These are phyloP conservation scores for Mallotus repandus DNA, from an alignment of 441 rosid species.

Conservation along the genomic window DNA sequence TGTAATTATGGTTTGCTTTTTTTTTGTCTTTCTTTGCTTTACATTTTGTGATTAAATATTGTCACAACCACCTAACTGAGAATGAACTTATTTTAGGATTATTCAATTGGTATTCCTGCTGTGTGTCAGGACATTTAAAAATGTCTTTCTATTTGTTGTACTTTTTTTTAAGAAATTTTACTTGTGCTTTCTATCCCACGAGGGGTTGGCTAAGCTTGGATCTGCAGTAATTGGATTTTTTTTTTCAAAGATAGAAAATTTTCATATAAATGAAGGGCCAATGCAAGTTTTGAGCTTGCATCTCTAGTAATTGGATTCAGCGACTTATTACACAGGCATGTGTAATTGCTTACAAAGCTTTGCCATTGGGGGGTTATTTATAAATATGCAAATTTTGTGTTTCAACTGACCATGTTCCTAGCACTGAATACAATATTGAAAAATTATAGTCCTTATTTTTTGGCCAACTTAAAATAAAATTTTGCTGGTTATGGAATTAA, in stretches of 20 bases:
- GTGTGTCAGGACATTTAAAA: background rate
- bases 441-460: background rate
- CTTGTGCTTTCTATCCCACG: background rate
- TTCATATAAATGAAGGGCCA: too few relatives aligned
- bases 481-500: background rate
- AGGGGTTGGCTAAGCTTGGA: background rate
- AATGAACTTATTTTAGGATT: background rate
- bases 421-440: background rate
- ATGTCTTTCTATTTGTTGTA: background rate
- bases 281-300: background rate
- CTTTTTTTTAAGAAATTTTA: background rate
- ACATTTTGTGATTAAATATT: background rate
- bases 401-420: background rate
- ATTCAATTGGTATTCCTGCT: conserved; percentile 2
- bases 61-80: background rate
- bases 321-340: background rate
- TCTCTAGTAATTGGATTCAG: background rate
- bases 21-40: conserved; percentile 4
- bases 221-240: background rate
- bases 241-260: too few relatives aligned
- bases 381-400: background rate
- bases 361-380: background rate
- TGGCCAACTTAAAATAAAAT: background rate
- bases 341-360: background rate
- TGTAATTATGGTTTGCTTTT: background rate